Base-by-base conservation (phyloP, 805 yeast species). In the Yarrowia osloensis region DNA sequence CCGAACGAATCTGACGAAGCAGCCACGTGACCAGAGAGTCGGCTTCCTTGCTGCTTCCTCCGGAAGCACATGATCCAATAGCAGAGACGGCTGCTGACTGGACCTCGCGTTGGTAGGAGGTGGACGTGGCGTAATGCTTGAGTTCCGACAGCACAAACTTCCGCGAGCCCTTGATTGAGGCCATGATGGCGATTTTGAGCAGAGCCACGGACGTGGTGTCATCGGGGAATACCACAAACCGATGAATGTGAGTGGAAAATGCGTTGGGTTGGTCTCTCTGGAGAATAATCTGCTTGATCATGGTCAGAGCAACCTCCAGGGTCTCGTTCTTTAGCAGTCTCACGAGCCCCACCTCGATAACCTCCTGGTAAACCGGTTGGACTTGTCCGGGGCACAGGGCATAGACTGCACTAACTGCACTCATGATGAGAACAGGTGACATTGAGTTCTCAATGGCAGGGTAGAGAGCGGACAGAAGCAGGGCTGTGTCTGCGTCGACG, bases 1-100 rank as follows among this genome's bases (percentile, higher is more conserved):
- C 67, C 0, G 73, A 68, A 35, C 82, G 72, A 67, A 87, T 77
- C 72, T 86, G 80, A 26, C 74, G 75, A 69, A 86, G 78, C 69
- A 91, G 79, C 91, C 96, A 89, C 65, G 81, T 82, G 40, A 61
- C 54, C 70, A 90, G 81, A 3, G 81, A 69, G 78, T 82, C 8
- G 80, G 74, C 44, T 12, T 50, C 57, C 19, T 39, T 47, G 40
- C 24, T 22, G 4, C 31, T 19, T 29, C 65, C 52, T 2, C 81
- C 74, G 63, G 80, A 83, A 2, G 89, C 85, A 70, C 90, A 87
- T 8, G 81, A 75, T 0, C 90, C 89, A 40, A 92, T 78, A 0
- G 89, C 83, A 65, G 83, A 82, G 13, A 91, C 83, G 1, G 92
- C 82, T 50, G 82, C 84, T 4, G 79, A 74, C 6, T 81, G 76